Evolutionary conservation across 2,329 filamentous ascomycete genomes (phyloP).

Genomic region (Volutella citrinella): DNA sequence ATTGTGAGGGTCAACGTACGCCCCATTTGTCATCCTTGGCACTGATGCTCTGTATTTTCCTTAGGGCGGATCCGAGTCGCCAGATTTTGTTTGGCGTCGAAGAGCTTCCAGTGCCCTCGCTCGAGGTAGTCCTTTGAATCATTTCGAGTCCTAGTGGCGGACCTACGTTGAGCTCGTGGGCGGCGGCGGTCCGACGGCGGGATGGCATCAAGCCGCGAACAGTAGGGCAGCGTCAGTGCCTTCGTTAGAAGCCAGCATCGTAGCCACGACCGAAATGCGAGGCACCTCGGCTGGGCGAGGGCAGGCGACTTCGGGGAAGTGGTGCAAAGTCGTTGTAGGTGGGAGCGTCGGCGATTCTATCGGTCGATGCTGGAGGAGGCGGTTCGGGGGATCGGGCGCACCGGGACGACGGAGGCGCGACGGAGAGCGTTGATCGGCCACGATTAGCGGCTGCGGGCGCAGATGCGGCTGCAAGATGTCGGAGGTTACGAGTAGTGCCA

Average conservation of each 20-base stretch:
- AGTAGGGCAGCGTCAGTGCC: conserved; percentile 23
- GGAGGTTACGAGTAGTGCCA: no score
- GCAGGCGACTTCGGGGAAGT: conserved; percentile 1
- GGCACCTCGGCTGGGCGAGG: conserved; percentile 19
- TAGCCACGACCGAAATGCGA: conserved; percentile 19
- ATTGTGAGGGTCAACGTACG: conserved; percentile 9
- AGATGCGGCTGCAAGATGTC: no score
- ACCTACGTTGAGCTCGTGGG: no score
- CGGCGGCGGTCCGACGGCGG: no score
- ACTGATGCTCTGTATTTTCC: conserved; percentile 18
- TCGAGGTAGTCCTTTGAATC: conserved; percentile 30
- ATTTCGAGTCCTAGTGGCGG: conserved; percentile 13
- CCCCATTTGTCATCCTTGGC: conserved; percentile 17
- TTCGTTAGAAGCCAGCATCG: conserved; percentile 23
- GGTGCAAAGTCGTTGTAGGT: not conserved
- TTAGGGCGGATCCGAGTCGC: conserved; percentile 10
- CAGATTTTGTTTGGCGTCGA: not conserved
- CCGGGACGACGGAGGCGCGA: no score
- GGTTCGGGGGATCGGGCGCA: no score
- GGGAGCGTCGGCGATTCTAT: no score
- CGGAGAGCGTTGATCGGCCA: no score
- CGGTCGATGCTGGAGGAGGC: no score
- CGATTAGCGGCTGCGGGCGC: no score
- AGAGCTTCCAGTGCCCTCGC: conserved; percentile 19
- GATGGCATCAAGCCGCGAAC: conserved; percentile 21